A percentile compares a stretch with the other conserved stretches of the same genome.
Conservation (phyloP, 768 basidiomycete genomes). For the Aureoboletus auriporus region DNA sequence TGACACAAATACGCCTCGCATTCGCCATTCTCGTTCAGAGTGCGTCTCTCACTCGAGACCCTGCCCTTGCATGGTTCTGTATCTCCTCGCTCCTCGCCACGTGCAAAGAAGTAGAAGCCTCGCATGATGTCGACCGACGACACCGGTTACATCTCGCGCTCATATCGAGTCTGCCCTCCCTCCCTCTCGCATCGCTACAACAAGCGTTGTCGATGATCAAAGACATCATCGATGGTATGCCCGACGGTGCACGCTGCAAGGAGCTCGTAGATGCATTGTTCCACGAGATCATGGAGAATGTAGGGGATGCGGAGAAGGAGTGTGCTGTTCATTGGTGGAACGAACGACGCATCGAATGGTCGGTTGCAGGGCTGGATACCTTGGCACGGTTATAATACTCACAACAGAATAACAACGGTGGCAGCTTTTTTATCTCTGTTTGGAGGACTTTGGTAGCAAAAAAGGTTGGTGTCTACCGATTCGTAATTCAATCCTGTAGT, state of each 20-base stretch:
- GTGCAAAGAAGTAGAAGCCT: constrained; percentile 31
- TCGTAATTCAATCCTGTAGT: too few relatives aligned
- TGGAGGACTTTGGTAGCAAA: too few relatives aligned
- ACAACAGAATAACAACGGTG: not conserved
- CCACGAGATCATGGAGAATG: constrained; percentile 56
- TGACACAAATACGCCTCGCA: constrained; percentile 66
- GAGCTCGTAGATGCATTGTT: constrained; percentile 59
- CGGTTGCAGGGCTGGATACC: not conserved
- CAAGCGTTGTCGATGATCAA: constrained; percentile 49
- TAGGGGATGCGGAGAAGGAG: constrained; percentile 69
- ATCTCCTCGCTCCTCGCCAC: constrained; percentile 51
- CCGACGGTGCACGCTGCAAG: constrained; percentile 28
- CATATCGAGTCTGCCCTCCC: constrained; percentile 59
- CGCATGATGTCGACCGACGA: constrained; percentile 20
- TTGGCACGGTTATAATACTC: not conserved
- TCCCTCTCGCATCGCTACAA: constrained; percentile 55
- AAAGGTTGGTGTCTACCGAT: too few relatives aligned
- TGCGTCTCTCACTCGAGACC: constrained; percentile 42
- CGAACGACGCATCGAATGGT: constrained; percentile 34
- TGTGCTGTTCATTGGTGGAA: constrained; percentile 73
- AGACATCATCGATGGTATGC: constrained; percentile 28
- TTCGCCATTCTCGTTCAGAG: constrained; percentile 67
- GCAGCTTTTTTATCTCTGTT: not conserved
- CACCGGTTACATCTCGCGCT: constrained; percentile 64
- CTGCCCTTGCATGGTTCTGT: constrained; percentile 65